Conservation (phyloP, 2,329 filamentous ascomycete genomes). For the Blumeria hordei region DNA sequence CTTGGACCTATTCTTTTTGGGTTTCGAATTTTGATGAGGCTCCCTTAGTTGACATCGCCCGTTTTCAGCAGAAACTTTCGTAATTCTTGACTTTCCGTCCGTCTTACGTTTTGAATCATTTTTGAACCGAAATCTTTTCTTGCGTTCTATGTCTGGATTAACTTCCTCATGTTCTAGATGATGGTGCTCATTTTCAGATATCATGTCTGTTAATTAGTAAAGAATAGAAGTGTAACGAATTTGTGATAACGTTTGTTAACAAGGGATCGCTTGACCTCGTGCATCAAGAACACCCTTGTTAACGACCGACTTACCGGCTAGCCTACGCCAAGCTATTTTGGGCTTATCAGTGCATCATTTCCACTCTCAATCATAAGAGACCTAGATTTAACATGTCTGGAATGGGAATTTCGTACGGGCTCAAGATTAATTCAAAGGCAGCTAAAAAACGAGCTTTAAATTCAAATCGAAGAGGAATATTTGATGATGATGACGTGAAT, state of each 20-base stretch:
- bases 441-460: conserved; percentile 21
- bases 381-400: conserved; percentile 14
- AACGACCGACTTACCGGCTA: too few species aligned
- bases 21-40: background rate
- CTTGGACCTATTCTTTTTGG: background rate
- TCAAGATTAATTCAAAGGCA: conserved; percentile 35
- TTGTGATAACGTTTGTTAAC: too few species aligned
- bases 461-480: conserved; percentile 25
- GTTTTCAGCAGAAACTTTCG: background rate
- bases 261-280: too few species aligned
- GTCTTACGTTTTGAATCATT: background rate
- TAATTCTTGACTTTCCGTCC: background rate
- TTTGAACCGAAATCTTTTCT: background rate
- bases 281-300: too few species aligned
- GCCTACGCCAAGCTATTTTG: too few species aligned
- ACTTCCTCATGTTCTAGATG: too few species aligned
- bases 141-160: background rate
- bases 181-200: too few species aligned
- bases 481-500: conserved; percentile 22
- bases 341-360: too few species aligned
- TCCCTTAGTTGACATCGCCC: background rate
- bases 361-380: conserved; percentile 1
- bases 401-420: conserved; percentile 27
- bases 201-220: too few species aligned
- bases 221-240: too few species aligned